Evolutionary conservation across 192 early-diverging fungal species (phyloP), one percentile per base, ranked within the genome.

Genomic region (Coemansia furcata): DNA sequence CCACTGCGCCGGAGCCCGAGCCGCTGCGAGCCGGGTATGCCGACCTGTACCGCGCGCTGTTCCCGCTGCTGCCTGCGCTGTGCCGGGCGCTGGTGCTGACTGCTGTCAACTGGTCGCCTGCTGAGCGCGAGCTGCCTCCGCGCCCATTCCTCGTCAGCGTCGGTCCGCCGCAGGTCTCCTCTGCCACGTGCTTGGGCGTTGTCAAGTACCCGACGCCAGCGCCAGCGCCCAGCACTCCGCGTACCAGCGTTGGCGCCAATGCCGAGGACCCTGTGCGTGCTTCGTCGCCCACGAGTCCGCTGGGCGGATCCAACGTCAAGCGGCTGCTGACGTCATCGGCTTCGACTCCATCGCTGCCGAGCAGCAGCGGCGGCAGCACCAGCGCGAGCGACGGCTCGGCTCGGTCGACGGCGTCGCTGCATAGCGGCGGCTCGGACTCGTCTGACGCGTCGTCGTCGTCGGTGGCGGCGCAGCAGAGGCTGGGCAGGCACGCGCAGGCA

Each of bases 301-400:
- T 80, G 66, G 60, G 66, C 63, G 78, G 78, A 21, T 71, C 78
- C 14, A 80, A 80, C 30, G 78, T 80, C 37, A 71, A 75, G 63
- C 72, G 78, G n/a, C 63, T 80, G 58, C 59, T 52, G 21, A 11
- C 38, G 38, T 39, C 65, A 12, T 17, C 35, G 7, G 29, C 50
- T 4, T 66, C 65, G 8, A 37, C 47, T 37, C 30, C 32, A 23
- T 38, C 50, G 9, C 14, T 30, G 11, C 26, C 50, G 12, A 50
- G 37, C 26, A 19, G 60, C 60, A 40, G 14, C 44, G 11, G 50
- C 60, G n/a, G 39, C 59, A 61, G 66, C 66, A 40, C 36, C 21
- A 58, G 21, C 14, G 21, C 14, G 43, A 69, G 33, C 35, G 32
- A 35, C 33, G 30, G 32, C 32, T 58, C 55, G 6, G 55, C 17